Conservation (phyloP, 2,329 filamentous ascomycete genomes). For the Colletotrichum costaricense region DNA sequence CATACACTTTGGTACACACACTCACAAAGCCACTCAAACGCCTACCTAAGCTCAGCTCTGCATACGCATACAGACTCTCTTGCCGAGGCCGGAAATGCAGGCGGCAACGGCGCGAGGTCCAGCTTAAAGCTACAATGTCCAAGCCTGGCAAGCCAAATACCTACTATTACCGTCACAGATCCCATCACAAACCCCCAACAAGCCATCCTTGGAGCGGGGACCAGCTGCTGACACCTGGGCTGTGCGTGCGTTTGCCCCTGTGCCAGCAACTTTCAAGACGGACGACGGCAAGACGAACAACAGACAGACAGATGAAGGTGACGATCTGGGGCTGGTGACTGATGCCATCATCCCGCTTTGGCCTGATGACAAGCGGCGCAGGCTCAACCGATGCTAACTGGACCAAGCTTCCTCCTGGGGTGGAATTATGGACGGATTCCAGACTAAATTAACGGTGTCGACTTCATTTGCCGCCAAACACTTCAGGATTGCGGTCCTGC, state of each 20-base stretch:
- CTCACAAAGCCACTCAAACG: not conserved
- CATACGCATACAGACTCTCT: constrained; percentile 27
- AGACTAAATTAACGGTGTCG: constrained; percentile 26
- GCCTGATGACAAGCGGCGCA: constrained; percentile 29
- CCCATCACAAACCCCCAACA: constrained; percentile 3
- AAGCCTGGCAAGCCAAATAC: constrained; percentile 22
- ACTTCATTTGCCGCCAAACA: not conserved
- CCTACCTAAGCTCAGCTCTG: constrained; percentile 20
- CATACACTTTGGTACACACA: not conserved
- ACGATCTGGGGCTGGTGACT: constrained; percentile 26
- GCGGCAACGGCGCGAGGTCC: constrained; percentile 32
- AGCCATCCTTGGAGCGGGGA: constrained; percentile 17
- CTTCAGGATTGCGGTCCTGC: constrained; percentile 7
- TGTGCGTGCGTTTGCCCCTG: constrained; percentile 15
- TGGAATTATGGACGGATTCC: constrained; percentile 12
- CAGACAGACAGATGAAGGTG: constrained; percentile 4
- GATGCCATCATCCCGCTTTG: constrained; percentile 34
- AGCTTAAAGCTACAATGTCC: constrained; percentile 16
- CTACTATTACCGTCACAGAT: not conserved
- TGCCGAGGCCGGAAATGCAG: constrained; percentile 33
- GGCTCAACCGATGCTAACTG: constrained; percentile 16
- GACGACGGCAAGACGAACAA: constrained; percentile 6
- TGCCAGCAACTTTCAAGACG: constrained; percentile 14
- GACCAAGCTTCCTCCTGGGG: constrained; percentile 10
- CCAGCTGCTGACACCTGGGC: constrained; percentile 33